Conservation (phyloP, 495 filamentous ascomycete species). For the Tuber umbilicatum region DNA sequence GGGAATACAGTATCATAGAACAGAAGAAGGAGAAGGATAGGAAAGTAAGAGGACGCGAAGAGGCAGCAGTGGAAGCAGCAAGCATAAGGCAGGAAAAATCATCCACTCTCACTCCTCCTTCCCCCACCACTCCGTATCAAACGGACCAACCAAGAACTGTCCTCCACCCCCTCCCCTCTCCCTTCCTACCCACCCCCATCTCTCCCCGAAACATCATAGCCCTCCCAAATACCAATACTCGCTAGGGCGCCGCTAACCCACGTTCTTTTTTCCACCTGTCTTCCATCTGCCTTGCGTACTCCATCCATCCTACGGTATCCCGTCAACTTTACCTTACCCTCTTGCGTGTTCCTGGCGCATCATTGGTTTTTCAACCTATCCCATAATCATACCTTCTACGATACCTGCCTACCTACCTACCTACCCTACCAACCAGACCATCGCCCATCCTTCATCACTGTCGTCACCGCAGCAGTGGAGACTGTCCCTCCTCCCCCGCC, state of each 20-base stretch:
- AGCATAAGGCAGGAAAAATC: background rate
- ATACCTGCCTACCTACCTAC: background rate
- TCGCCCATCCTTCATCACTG: background rate
- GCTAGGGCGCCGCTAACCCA: background rate
- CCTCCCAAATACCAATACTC: background rate
- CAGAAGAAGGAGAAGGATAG: background rate
- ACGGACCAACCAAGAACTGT: background rate
- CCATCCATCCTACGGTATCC: background rate
- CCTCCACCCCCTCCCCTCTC: background rate
- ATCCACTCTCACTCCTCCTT: slow-evolving; percentile 2
- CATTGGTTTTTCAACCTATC: background rate
- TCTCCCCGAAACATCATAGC: background rate
- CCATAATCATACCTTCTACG: background rate
- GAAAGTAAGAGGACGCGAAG: background rate
- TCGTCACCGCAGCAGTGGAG: background rate
- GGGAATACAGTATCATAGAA: background rate
- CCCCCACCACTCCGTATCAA: background rate
- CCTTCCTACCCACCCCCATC: background rate
- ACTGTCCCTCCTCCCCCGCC: background rate
- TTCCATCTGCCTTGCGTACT: background rate
- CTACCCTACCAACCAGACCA: background rate
- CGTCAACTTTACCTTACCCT: background rate
- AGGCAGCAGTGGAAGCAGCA: background rate
- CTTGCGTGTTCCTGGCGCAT: background rate
- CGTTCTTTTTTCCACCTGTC: background rate